Base-by-base conservation (phyloP, 2,329 filamentous ascomycete genomes). In the Colletotrichum sp. region DNA sequence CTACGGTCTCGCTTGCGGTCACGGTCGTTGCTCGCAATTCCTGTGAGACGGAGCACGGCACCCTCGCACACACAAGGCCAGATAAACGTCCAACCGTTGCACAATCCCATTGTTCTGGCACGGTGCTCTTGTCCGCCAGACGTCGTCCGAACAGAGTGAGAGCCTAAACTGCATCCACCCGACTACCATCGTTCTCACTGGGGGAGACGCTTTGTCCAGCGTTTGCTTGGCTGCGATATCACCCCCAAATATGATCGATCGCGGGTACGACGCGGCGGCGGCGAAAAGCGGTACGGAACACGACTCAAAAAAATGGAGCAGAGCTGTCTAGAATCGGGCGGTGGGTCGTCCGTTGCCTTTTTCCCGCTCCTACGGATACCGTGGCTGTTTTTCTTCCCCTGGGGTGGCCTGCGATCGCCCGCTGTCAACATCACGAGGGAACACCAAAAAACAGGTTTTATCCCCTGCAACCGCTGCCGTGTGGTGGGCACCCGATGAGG, bases 371-470 rank as follows among this genome's bases (percentile, higher is more conserved):
- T 55, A 34, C 9, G 30, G 43, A 21, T 36, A 10, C 69, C 63
- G 32, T 59, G 55, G 36, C 43, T n/a, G 39, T 16, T 48, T 64
- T 36, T 26, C 21, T 61, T 39, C 9, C 48, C 39, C 30, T 64
- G 66, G 28, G 67, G n/a, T 64, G 68, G 72, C 71, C 70, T 72
- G 68, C 34, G 70, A 71, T 74, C 65, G 55, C 74, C 60, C 71
- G 65, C 65, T 74, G 74, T 71, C 71, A 76, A 60, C 59, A 65
- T 70, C 65, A 24, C 26, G 28, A 69, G 39, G 32, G 26, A 63
- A 32, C 30, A 24, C 34, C 21, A 67, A 76, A 63, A 76, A 76
- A 76, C 74, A 64, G 71, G 74, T 74, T 76, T 76, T 76, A 12
- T 30, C 36, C 71, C 74, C 71, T 76, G 71, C 52, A 65, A 52